phyloP scores from a whole-genome alignment of 768 basidiomycete genomes.

The Trametes gibbosa region DNA sequence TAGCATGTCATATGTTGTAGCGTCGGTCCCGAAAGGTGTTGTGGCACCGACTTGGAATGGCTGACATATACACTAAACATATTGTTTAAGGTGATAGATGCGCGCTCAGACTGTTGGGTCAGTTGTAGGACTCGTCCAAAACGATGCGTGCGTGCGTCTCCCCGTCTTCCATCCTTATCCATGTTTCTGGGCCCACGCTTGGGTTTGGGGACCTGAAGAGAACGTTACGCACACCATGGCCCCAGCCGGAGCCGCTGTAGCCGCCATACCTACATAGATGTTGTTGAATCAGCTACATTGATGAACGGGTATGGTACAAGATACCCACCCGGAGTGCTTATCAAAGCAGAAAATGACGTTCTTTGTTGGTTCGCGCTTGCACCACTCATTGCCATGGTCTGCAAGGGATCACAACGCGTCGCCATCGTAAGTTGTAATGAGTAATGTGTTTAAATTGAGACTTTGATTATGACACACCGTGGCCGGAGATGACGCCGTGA shows the following conservation, averaged over 20 bases:
- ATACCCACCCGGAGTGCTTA: slow-evolving; percentile 67
- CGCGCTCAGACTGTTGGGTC: too few relatives aligned
- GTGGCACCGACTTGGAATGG: too few relatives aligned
- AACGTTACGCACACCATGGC: slow-evolving; percentile 63
- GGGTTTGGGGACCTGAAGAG: slow-evolving; percentile 53
- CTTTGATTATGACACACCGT: slow-evolving; percentile 48
- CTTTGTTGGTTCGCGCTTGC: slow-evolving; percentile 59
- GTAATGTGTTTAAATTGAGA: too few relatives aligned
- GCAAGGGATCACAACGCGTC: neutral
- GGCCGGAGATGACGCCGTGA: slow-evolving; percentile 67
- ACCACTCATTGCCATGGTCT: slow-evolving; percentile 85
- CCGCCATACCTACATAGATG: slow-evolving; percentile 56
- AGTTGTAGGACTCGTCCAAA: slow-evolving; percentile 42
- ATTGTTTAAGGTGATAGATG: too few relatives aligned
- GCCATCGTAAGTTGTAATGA: neutral
- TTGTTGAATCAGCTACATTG: too few relatives aligned
- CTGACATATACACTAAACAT: too few relatives aligned
- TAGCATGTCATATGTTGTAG: too few relatives aligned
- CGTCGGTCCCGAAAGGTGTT: too few relatives aligned
- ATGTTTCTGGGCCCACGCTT: slow-evolving; percentile 48
- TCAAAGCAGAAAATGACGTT: slow-evolving; percentile 71
- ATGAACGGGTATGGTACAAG: too few relatives aligned
- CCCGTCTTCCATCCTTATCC: slow-evolving; percentile 64
- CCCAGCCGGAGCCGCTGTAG: slow-evolving; percentile 53
- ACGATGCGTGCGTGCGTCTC: slow-evolving; percentile 52